Percentiles rank a stretch among this genome's conserved stretches.
Evolutionary conservation across 2,329 filamentous ascomycete species (phyloP).

Genomic region (Sphaceloma murrayae): DNA sequence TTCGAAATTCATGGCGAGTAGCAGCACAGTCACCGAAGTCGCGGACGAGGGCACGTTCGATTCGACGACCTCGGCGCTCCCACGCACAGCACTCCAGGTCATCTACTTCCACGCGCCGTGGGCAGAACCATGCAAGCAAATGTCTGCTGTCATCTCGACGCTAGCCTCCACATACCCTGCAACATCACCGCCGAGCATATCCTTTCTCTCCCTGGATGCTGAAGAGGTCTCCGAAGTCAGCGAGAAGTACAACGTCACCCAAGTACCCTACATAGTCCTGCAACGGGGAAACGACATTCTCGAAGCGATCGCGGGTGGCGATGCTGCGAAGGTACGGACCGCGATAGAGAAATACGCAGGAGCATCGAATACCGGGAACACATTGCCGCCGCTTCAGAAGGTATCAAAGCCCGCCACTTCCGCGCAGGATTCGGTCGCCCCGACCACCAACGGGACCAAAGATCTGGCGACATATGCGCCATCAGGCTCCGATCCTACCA

Average conservation of each 20-base stretch:
- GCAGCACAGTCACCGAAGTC: slow-evolving; percentile 61
- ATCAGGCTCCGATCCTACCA: slow-evolving; percentile 33
- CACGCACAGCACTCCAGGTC: slow-evolving; percentile 63
- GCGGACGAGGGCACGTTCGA: slow-evolving; percentile 64
- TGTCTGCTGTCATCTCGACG: slow-evolving; percentile 74
- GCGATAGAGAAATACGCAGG: slow-evolving; percentile 77
- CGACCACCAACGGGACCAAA: slow-evolving; percentile 27
- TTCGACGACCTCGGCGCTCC: slow-evolving; percentile 54
- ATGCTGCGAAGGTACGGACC: slow-evolving; percentile 71
- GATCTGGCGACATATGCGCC: slow-evolving; percentile 40
- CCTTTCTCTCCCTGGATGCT: slow-evolving; percentile 85
- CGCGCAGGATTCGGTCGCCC: slow-evolving; percentile 16
- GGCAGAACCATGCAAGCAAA: slow-evolving; percentile 92
- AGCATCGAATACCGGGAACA: slow-evolving; percentile 28
- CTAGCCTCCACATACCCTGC: slow-evolving; percentile 78
- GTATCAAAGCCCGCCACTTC: slow-evolving; percentile 37
- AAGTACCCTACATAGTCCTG: slow-evolving; percentile 85
- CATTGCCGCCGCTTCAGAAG: slow-evolving; percentile 34
- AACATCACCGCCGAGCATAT: slow-evolving; percentile 55
- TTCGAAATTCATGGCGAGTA: not conserved
- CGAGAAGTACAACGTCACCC: slow-evolving; percentile 86
- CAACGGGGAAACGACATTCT: slow-evolving; percentile 65
- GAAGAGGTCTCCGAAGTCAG: slow-evolving; percentile 89
- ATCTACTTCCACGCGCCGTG: slow-evolving; percentile 95
- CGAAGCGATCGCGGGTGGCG: slow-evolving; percentile 81